These are phyloP conservation scores for Pluteus cervinus DNA, from an alignment of 768 basidiomycete genomes.

Conservation along the genomic window DNA sequence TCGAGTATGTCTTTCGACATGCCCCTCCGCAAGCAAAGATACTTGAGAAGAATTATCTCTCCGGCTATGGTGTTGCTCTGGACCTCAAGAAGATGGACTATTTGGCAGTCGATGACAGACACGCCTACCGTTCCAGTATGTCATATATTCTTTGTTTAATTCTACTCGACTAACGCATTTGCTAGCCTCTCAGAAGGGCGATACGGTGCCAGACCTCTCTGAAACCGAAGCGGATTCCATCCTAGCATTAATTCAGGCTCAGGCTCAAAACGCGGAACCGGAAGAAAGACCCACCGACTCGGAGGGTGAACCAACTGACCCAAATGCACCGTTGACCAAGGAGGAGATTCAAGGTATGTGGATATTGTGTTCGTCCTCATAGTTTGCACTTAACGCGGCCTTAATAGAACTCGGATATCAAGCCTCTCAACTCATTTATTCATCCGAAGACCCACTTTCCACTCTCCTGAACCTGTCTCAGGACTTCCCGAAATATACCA, in stretches of 20 bases:
- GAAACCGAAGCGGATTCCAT: slow-evolving; percentile 29
- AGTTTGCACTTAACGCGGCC: slow-evolving; percentile 2
- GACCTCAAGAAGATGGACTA: slow-evolving; percentile 98
- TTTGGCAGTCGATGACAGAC: slow-evolving; percentile 85
- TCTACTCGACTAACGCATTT: not conserved
- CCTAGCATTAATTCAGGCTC: slow-evolving; percentile 29
- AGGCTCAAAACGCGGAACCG: slow-evolving; percentile 32
- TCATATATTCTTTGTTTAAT: not conserved
- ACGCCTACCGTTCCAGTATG: slow-evolving; percentile 22
- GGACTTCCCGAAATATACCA: slow-evolving; percentile 86
- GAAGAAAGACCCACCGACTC: not conserved
- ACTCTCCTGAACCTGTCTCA: slow-evolving; percentile 69
- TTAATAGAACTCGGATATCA: slow-evolving; percentile 61
- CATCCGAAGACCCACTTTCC: slow-evolving; percentile 46
- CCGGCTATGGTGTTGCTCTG: slow-evolving; percentile 88
- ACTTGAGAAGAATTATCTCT: slow-evolving; percentile 42
- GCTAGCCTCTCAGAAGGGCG: slow-evolving; percentile 4
- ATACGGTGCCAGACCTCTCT: slow-evolving; percentile 10
- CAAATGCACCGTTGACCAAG: slow-evolving; percentile 37
- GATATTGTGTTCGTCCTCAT: no score
- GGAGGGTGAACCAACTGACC: slow-evolving; percentile 21
- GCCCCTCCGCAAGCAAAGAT: slow-evolving; percentile 33
- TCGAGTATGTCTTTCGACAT: slow-evolving; percentile 77
- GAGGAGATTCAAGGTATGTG: slow-evolving; percentile 52
- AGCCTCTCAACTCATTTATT: slow-evolving; percentile 67